These are phyloP conservation scores for Pseudogymnoascus sp. DNA, from an alignment of 2,329 filamentous ascomycete genomes.

Conservation along the genomic window DNA sequence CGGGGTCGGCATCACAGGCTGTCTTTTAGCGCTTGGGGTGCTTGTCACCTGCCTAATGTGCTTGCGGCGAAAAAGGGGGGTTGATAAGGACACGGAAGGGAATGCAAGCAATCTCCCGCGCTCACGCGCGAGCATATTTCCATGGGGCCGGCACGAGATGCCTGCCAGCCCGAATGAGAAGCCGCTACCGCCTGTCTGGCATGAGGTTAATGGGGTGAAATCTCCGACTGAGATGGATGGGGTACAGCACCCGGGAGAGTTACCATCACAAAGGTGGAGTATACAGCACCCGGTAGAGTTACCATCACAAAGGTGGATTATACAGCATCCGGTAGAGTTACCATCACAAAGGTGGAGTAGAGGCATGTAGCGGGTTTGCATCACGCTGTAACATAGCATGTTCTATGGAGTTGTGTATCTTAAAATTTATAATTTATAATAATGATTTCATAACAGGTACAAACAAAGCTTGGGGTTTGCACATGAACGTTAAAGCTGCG, in stretches of 20 bases:
- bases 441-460: not conserved
- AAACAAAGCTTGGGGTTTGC: not conserved
- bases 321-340: too few species aligned
- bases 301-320: too few species aligned
- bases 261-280: too few species aligned
- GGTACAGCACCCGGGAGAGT: not conserved
- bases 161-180: not conserved
- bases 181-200: not conserved
- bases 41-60: not conserved
- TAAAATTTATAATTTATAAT: not conserved
- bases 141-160: not conserved
- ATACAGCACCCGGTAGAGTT: too few species aligned
- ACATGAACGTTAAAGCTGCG: not conserved
- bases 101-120: not conserved
- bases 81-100: not conserved
- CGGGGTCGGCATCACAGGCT: not conserved
- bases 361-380: not conserved
- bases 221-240: not conserved
- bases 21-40: not conserved
- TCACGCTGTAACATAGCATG: not conserved
- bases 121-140: not conserved
- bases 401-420: not conserved
- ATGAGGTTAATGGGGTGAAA: not conserved
- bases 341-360: not conserved
- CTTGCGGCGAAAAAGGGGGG: not conserved